Base-by-base conservation (phyloP, 495 filamentous ascomycete species). In the Penicillium diatomitis region DNA sequence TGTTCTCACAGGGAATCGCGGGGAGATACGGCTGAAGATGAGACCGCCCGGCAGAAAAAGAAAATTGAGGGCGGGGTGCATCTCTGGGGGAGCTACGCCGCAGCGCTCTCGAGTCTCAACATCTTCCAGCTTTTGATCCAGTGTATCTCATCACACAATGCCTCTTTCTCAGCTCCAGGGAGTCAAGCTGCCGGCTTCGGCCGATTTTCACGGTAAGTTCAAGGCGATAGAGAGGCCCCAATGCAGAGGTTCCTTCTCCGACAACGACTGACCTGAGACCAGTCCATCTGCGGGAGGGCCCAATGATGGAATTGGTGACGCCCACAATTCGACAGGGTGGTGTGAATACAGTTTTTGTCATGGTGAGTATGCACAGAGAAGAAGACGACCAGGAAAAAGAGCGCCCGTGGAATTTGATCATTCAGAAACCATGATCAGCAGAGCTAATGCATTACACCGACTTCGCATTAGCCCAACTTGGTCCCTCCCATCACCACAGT, bases 221-320 rank as follows among this genome's bases (percentile, higher is more conserved):
- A 20, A 20, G 20, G 20, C 20, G 20, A 20, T 20, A 20, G 20
- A 20, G 20, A 20, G 20, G 20, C 20, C 20, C 20, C 20, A 20
- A 20, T 20, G 20, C 20, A 20, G 20, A 20, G 20, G 20, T 20
- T 20, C 20, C 20, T 20, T 20, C 20, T 20, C 20, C 20, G 20
- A 20, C 20, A 20, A 34, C 41, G 34, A 33, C 52, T 50, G 36
- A 50, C 51, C 33, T 41, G 29, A 44, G 20, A 46, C 38, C 36
- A 72, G 70, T 75, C 54, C 87, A 88, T 63, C 75, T 95, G 47
- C 78, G 90, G 37, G 83, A 92, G 68, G 87, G 83, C 2, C 70
- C 76, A 39, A 87, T 95, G 76, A 86, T 88, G 78, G 74, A 89
- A 49, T 68, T 86, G n/a, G 87, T 95, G 30, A 83, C 83, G 38